Evolutionary conservation across 345 rosid species (phyloP), one percentile per base, ranked within the genome.

Genomic region (Eucalyptus fibrosa): DNA sequence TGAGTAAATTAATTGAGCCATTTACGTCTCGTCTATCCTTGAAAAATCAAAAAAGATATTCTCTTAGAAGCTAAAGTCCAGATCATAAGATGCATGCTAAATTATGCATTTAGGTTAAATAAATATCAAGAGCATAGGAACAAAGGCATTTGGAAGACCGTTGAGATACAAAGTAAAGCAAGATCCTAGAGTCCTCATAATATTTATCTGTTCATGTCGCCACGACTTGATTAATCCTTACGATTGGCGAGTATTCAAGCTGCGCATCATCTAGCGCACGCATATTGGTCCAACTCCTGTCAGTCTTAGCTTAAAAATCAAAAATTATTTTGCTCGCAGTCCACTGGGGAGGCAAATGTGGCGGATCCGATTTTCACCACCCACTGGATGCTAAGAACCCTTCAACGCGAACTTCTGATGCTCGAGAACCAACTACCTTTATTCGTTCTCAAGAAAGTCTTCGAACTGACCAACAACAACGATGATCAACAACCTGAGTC

Each of bases 361-460:
- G 87, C 50, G 28, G 91, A 90, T 90, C 91, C 91, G 23, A 87
- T 90, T 45, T 87, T 90, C 81, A 62, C 87, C 53, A 82, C 87
- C 49, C 89, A 87, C 11, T 87, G 89, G 89, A 87, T 87, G 87
- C 80, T 87, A 9, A 50, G 89, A 59, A 87, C 91, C 47, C 87
- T 90, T n/a, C 91, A 90, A 32, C 81, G 89, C 11, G 89, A 90
- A 50, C 89, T 90, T 37, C 15, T 87, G 34, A 90, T 87, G 91
- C 89, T 90, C 9, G 91, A 90, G 51, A 90, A 90, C 87, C 89
- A 90, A 53, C 89, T 90, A 24, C 91, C 89, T 77, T 87, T 80
- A 51, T 49, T 88, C 37, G n/a, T 90, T 23, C 87, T 90, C 6
- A 40, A 59, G 28, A 47, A 82, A 62, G 69, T 90, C 3, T 82